Evolutionary conservation across 108 stramenopile genomes (phyloP).

Genomic region (Licmophora abbreviata): DNA sequence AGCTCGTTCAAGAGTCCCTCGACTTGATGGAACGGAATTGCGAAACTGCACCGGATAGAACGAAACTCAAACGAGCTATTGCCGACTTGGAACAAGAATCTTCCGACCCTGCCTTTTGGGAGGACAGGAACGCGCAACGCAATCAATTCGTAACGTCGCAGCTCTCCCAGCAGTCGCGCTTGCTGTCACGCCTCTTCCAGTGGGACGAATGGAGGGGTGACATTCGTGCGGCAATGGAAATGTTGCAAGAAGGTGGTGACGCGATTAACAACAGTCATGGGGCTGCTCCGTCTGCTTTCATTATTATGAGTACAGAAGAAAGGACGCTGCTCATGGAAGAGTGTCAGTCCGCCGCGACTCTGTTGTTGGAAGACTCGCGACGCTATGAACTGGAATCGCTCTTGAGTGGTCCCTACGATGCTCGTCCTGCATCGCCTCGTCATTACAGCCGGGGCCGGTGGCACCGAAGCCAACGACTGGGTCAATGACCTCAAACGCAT

Average conservation of each 20-base stretch:
- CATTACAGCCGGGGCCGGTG: slow-evolving; percentile 95
- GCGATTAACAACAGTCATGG: slow-evolving; percentile 3
- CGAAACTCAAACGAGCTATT: slow-evolving; percentile 14
- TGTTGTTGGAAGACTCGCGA: slow-evolving; percentile 38
- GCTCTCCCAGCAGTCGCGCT: slow-evolving; percentile 26
- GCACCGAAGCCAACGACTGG: slow-evolving; percentile 95
- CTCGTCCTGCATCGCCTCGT: slow-evolving; percentile 70
- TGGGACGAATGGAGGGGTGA: slow-evolving; percentile 54
- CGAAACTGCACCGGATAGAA: slow-evolving; percentile 1
- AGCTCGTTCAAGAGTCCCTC: background rate
- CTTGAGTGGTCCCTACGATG: slow-evolving; percentile 68
- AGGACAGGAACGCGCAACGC: slow-evolving; percentile 33
- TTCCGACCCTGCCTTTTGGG: slow-evolving; percentile 59
- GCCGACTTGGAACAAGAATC: slow-evolving; percentile 52
- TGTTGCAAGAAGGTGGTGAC: slow-evolving; percentile 23
- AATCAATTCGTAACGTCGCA: slow-evolving; percentile 38
- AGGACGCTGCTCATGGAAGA: slow-evolving; percentile 39
- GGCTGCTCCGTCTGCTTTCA: slow-evolving; percentile 5
- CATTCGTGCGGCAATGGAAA: slow-evolving; percentile 40
- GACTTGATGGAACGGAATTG: slow-evolving; percentile 4
- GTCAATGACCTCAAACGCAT: slow-evolving; percentile 74
- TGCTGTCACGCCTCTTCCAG: slow-evolving; percentile 23
- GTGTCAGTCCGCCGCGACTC: slow-evolving; percentile 24
- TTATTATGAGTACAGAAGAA: slow-evolving; percentile 24
- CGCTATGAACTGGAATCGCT: slow-evolving; percentile 59